Evolutionary conservation across 2,329 filamentous ascomycete species (phyloP), one percentile per base, ranked within the genome.

Genomic region (Talaromyces piceae): DNA sequence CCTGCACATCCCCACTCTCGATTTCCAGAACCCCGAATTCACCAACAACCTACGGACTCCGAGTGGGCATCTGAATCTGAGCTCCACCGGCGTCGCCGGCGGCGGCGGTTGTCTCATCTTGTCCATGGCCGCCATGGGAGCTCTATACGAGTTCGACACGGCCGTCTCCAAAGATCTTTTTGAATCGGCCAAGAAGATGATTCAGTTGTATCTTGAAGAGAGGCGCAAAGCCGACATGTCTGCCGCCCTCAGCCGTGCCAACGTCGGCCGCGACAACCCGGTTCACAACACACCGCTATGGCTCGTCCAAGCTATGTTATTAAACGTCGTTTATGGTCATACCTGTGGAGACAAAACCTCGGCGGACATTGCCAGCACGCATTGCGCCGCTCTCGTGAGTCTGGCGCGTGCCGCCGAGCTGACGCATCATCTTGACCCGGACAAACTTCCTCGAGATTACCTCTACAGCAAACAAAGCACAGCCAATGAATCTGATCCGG

Each of bases 261-360:
- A 69, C 53, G 72, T 77, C 41, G 65, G 69, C 16, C 70, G 75
- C 50, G 85, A 88, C 53, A 78, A 78, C 46, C 77, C 82, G 13
- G 79, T 83, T 33, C 83, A 88, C 58, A 91, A 81, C 50, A 83
- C 91, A 2, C 91, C 91, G 0, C 77, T 96, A 37, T 97, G 91
- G 91, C 78, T 98, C 23, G 90, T 97, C 13, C 93, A 97, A 69
- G 89, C 91, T 0, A 97, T 97, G 91, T 76, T 97, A 7, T 77
- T 98, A 47, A 97, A 95, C 64, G 88, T 97, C 31, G 87, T 96
- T 13, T 97, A 95, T 65, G 91, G 91, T 12, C 88, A 96, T 67
- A 94, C 95, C 59, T 95, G 90, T 65, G 89, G 88, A 31, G 91
- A 97, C 66, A 91, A 94, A 72, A 85, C 83, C 49, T 87, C 89